Base-by-base conservation (phyloP, 1,139 yeast species). In the Arxiozyma telluris region DNA sequence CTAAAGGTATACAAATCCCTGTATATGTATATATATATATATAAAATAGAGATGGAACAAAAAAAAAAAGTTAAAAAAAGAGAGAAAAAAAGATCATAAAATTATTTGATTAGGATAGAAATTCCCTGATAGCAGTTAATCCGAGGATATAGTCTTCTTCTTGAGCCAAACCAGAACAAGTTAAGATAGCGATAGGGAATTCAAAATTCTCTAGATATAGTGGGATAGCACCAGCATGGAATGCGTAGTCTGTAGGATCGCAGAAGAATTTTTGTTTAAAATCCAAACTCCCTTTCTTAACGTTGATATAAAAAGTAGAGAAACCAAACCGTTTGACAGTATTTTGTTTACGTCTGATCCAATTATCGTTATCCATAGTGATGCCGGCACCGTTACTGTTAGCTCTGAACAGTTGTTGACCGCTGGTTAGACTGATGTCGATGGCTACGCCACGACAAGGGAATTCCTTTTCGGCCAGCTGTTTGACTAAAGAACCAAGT, bases 221-320 rank as follows among this genome's bases (percentile, higher is more conserved):
- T 1, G 87, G 86, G 53, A 82, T 76, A 53, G 81, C 80, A 47
- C 87, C 87, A 12, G 87, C 88, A 60, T 81, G 86, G 50, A 75
- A 67, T 12, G 85, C 82, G 61, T 73, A 82, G n/a, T 80, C 82
- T 30, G 61, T 58, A 21, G 76, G 71, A 25, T 75, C 70, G 23
- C 71, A 63, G 58, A 71, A 76, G 56, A 73, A 72, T n/a, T 75
- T 76, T 21, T 74, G 74, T 43, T 62, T 66, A 25, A 65, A 61
- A 11, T 60, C 57, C 20, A 52, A 54, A 6, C 53, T 53, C 23
- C 64, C 62, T 53, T 59, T 59, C 63, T 79, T 78, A 59, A 75
- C 75, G 17, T 85, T 84, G 68, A 81, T 70, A 60, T 68, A 76
- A 62, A 76, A 80, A 57, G 82, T 77, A 15, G 86, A 80, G 54